Percentiles rank a stretch among this genome's conserved stretches.
phyloP scores from a whole-genome alignment of 1,284 basidiomycete genomes.

The Boletellus deceptivus region DNA sequence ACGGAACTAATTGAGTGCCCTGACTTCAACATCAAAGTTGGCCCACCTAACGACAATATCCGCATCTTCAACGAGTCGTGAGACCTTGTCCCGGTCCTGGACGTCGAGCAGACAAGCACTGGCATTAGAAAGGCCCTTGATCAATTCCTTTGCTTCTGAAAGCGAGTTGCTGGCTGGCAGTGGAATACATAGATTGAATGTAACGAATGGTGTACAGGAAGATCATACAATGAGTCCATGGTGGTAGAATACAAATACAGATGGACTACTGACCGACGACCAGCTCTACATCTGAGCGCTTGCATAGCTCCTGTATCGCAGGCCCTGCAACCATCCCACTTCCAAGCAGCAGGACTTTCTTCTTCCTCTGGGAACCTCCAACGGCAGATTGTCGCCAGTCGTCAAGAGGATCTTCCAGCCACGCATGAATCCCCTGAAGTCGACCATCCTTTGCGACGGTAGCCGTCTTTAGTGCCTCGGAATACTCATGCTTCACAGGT shows the following conservation, averaged over 20 bases:
- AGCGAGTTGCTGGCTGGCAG: slow-evolving; percentile 71
- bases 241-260: slow-evolving; percentile 4
- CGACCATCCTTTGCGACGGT: slow-evolving; percentile 66
- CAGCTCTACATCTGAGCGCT: slow-evolving; percentile 58
- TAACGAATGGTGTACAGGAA: slow-evolving; percentile 5
- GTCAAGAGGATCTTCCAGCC: slow-evolving; percentile 57
- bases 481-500: slow-evolving; percentile 21
- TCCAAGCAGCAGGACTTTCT: slow-evolving; percentile 79
- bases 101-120: slow-evolving; percentile 65
- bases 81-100: slow-evolving; percentile 48
- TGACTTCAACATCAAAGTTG: not conserved
- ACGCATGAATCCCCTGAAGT: slow-evolving; percentile 53
- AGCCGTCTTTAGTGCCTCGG: slow-evolving; percentile 58
- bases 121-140: slow-evolving; percentile 55
- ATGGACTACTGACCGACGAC: slow-evolving; percentile 62
- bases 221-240: slow-evolving; percentile 13
- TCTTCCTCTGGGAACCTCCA: slow-evolving; percentile 40
- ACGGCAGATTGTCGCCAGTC: slow-evolving; percentile 34
- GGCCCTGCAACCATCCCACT: slow-evolving; percentile 92
- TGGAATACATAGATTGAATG: not conserved
- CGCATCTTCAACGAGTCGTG: slow-evolving; percentile 51
- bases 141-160: slow-evolving; percentile 58
- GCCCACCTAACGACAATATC: slow-evolving; percentile 71
- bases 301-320: slow-evolving; percentile 71
- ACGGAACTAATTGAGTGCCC: not conserved